These are phyloP conservation scores for Candida taoyuanica DNA, from an alignment of 805 yeast genomes.

Conservation along the genomic window DNA sequence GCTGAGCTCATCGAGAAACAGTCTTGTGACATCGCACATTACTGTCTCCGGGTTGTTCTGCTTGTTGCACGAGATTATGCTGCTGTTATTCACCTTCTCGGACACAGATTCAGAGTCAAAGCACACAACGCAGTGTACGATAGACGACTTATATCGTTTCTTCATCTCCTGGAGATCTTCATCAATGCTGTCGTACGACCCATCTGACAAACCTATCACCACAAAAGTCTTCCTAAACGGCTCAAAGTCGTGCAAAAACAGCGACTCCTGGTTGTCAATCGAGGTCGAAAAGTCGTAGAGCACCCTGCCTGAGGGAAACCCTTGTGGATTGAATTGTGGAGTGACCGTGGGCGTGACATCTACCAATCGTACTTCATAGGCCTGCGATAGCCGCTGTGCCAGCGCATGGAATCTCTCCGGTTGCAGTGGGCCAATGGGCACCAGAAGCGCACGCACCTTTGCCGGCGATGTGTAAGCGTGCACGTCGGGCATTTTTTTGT, in stretches of 20 bases:
- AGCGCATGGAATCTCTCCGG: constrained; percentile 35
- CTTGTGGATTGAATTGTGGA: constrained; percentile 71
- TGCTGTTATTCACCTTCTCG: background rate
- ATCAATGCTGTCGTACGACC: constrained; percentile 14
- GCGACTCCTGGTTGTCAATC: constrained; percentile 48
- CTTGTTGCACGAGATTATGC: constrained; percentile 9
- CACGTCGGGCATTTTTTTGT: constrained; percentile 8
- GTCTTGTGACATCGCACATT: constrained; percentile 66
- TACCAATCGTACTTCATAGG: constrained; percentile 62
- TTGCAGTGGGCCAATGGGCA: constrained; percentile 56
- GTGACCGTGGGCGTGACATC: constrained; percentile 69
- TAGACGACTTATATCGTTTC: constrained; percentile 44
- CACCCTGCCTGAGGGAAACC: constrained; percentile 74
- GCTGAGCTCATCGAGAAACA: constrained; percentile 60
- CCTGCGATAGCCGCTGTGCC: constrained; percentile 39
- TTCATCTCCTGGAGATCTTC: constrained; percentile 37
- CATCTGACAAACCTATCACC: constrained; percentile 43
- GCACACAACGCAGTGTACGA: constrained; percentile 49
- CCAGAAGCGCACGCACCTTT: constrained; percentile 57
- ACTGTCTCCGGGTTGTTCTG: constrained; percentile 47
- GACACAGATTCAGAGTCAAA: constrained; percentile 32
- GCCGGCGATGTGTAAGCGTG: constrained; percentile 60
- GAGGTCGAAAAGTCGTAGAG: constrained; percentile 50
- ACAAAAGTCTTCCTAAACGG: constrained; percentile 78
- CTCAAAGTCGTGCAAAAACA: constrained; percentile 81